Evolutionary conservation across 2,329 filamentous ascomycete species (phyloP).

Genomic region (Exophiala viscosa): DNA sequence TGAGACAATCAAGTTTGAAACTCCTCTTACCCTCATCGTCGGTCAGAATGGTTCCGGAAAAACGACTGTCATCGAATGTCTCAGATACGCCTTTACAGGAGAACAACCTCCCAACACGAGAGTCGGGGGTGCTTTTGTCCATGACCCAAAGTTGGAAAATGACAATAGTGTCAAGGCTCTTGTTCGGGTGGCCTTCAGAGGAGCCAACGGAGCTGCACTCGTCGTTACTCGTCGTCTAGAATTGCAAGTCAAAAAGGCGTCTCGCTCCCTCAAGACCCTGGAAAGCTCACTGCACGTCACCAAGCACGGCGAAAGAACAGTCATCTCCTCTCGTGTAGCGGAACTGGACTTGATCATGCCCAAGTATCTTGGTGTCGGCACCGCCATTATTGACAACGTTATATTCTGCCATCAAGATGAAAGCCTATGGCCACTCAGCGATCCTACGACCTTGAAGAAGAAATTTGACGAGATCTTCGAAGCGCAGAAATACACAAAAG

Average conservation of each 20-base stretch:
- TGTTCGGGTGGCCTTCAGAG: slow-evolving; percentile 83
- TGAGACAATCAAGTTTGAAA: slow-evolving; percentile 82
- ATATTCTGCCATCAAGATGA: slow-evolving; percentile 99
- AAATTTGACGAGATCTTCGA: slow-evolving; percentile 98
- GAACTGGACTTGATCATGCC: slow-evolving; percentile 84
- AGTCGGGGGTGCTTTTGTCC: slow-evolving; percentile 83
- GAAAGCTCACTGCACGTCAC: slow-evolving; percentile 71
- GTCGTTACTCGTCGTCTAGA: slow-evolving; percentile 81
- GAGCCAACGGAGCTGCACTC: slow-evolving; percentile 72
- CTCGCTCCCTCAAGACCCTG: slow-evolving; percentile 73
- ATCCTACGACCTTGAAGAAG: slow-evolving; percentile 80
- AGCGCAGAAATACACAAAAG: slow-evolving; percentile 93
- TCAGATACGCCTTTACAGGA: slow-evolving; percentile 96
- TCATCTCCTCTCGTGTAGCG: slow-evolving; percentile 73
- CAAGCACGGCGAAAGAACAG: slow-evolving; percentile 73
- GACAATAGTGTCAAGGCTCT: slow-evolving; percentile 88
- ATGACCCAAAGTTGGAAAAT: slow-evolving; percentile 83
- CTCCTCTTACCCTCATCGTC: slow-evolving; percentile 91
- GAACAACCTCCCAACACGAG: slow-evolving; percentile 86
- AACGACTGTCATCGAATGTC: slow-evolving; percentile 97
- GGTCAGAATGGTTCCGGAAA: slow-evolving; percentile 97
- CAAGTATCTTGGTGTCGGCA: slow-evolving; percentile 80
- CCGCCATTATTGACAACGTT: slow-evolving; percentile 85
- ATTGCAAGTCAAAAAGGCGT: slow-evolving; percentile 78
- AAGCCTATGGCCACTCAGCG: slow-evolving; percentile 92